These are phyloP conservation scores for Neurospora sp. DNA, from an alignment of 495 filamentous ascomycete genomes.

Conservation along the genomic window DNA sequence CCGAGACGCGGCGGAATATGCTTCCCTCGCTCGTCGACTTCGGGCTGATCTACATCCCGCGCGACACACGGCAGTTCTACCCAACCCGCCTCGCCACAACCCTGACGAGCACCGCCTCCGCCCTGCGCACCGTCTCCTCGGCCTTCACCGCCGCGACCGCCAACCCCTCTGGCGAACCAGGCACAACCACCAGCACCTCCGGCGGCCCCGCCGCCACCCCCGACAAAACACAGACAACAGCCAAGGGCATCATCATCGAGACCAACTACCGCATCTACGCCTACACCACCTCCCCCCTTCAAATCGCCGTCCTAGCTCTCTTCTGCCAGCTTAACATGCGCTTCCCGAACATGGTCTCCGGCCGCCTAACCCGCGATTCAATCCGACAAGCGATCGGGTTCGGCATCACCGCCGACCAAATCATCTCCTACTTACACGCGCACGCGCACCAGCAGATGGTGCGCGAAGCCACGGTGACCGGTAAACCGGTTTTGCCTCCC, in stretches of 20 bases:
- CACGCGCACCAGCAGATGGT: conserved; percentile 91
- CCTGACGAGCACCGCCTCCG: conserved; percentile 70
- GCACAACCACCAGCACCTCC: conserved; percentile 18
- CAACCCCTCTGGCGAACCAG: conserved; percentile 29
- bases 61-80: conserved; percentile 60
- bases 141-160: conserved; percentile 40
- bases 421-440: conserved; percentile 75
- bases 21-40: conserved; percentile 75
- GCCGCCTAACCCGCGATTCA: conserved; percentile 75
- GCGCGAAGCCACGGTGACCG: conserved; percentile 45
- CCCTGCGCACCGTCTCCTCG: conserved; percentile 51
- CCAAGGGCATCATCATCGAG: conserved; percentile 83
- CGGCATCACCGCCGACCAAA: conserved; percentile 91
- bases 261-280: conserved; percentile 99
- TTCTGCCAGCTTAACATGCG: conserved; percentile 78
- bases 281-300: conserved; percentile 83
- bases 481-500: conserved; percentile 67
- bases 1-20: conserved; percentile 73
- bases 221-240: conserved; percentile 18
- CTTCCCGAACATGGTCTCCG: conserved; percentile 85
- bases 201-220: conserved; percentile 20
- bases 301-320: conserved; percentile 87
- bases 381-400: conserved; percentile 75
- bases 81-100: conserved; percentile 93
- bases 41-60: conserved; percentile 71